Evolutionary conservation across 1,284 basidiomycete species (phyloP), one percentile per base, ranked within the genome.

Genomic region (Grifola frondosa): DNA sequence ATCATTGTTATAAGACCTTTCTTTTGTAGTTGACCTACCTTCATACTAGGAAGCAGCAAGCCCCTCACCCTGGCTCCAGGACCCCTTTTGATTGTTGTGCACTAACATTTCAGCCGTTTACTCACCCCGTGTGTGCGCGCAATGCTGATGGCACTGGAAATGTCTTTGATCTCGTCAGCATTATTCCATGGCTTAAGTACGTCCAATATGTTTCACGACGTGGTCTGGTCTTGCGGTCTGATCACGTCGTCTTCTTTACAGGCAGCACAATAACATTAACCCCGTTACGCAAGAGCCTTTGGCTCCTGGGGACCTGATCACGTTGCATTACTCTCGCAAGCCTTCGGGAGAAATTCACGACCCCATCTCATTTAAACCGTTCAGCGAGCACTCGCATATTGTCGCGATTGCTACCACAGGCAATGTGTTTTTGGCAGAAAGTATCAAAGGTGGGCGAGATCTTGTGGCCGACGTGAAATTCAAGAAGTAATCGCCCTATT

Each of bases 61-160:
- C 74, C 26, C 74, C 77, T 9, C 76, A 79, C 62, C 75, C 79
- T 38, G 79, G 72, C 45, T 68, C 75, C 44, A 71, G 73, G 45
- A 89, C 89, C 1, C 88, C 91, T 6, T 94, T 90, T 57, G 92
- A 97, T 67, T 96, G 87, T 58, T 98, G 95, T 56, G 85, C 93
- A 0, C 78, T 97, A 24, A 93, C 92, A 6, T 88, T 96, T 52
- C 92, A 96, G 62, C 91, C 88, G 1, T 97, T 97, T 63, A 75
- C 74, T 17, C 85, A 91, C 57, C 95, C 95, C 0, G 94, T 97
- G 6, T 93, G 91, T 56, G 88, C 91, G 1, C 76, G 84, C 24
- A 89, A 89, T 56, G 61, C 73, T 24, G 88, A 91, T 58, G 86
- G 88, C 22, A 88, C 85, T 1, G 88, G 89, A 9, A 69, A 68